These are phyloP conservation scores for Fusarium mexicanum DNA, from an alignment of 2,329 filamentous ascomycete species.

Conservation along the genomic window DNA sequence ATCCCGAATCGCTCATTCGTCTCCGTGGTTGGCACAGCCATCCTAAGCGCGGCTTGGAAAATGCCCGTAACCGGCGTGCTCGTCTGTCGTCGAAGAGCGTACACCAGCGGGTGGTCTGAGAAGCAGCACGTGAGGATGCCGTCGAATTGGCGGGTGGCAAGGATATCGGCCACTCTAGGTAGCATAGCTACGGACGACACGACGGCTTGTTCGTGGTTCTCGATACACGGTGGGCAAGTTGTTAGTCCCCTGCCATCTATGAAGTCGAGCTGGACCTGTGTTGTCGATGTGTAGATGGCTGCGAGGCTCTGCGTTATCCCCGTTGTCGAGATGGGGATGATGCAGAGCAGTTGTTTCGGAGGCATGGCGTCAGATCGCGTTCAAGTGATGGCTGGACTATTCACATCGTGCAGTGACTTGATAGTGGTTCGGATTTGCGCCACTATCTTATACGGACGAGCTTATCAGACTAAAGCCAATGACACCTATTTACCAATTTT, in stretches of 20 bases:
- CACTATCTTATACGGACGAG: background rate
- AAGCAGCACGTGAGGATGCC: background rate
- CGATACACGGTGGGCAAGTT: background rate
- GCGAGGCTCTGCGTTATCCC: background rate
- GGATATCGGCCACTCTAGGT: background rate
- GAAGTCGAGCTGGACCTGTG: background rate
- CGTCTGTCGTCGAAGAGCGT: background rate
- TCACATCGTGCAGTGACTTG: background rate
- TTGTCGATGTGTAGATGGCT: background rate
- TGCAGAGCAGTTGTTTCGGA: background rate
- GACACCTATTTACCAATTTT: background rate
- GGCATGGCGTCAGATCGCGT: background rate
- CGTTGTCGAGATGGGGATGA: background rate
- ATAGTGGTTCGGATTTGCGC: background rate
- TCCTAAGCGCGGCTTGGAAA: background rate
- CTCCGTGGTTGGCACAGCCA: background rate
- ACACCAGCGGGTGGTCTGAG: background rate
- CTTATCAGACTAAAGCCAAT: background rate
- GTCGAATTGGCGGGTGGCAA: background rate
- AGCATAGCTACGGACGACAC: background rate
- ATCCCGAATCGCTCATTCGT: background rate
- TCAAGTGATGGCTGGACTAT: background rate
- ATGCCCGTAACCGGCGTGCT: background rate
- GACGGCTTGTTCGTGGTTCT: background rate
- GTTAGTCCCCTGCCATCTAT: background rate